phyloP scores from a whole-genome alignment of 768 basidiomycete species.

The Podaxis carcinomalis region DNA sequence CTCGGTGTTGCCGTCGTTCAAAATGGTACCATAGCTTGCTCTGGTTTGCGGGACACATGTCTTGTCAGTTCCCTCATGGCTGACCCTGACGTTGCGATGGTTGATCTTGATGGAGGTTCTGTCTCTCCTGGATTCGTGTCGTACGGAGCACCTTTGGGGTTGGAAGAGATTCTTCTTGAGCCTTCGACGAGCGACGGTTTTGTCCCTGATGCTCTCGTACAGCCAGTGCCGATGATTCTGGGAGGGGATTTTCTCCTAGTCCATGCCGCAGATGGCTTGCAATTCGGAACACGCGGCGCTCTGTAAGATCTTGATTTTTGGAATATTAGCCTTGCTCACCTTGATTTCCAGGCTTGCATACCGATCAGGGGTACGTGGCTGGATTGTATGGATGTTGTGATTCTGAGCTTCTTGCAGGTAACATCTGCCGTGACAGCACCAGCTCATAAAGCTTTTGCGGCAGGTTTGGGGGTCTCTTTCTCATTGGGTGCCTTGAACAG shows the following conservation, averaged over 20 bases:
- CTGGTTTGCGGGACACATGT: conserved; percentile 28
- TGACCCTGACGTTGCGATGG: conserved; percentile 23
- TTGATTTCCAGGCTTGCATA: conserved; percentile 53
- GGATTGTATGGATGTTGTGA: neutral
- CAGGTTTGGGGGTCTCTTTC: conserved; percentile 66
- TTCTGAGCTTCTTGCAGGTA: conserved; percentile 22
- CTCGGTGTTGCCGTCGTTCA: conserved; percentile 34
- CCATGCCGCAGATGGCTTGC: conserved; percentile 70
- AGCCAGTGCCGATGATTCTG: conserved; percentile 41
- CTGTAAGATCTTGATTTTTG: conserved; percentile 43
- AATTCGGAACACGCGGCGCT: conserved; percentile 64
- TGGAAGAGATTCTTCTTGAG: conserved; percentile 67
- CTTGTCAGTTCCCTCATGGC: conserved; percentile 12
- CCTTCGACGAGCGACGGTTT: conserved; percentile 66
- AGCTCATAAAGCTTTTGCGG: conserved; percentile 43
- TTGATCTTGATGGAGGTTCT: conserved; percentile 72
- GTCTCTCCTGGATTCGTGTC: conserved; percentile 64
- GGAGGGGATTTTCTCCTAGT: conserved; percentile 50
- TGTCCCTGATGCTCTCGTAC: conserved; percentile 50
- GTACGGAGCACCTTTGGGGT: conserved; percentile 68
- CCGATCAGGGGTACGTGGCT: conserved; percentile 53
- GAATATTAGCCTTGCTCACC: neutral
- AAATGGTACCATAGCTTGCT: conserved; percentile 50
- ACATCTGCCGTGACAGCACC: conserved; percentile 67
- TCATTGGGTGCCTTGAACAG: conserved; percentile 56